Evolutionary conservation across 805 yeast species (phyloP).

Genomic region (Saccharomyces jurei): DNA sequence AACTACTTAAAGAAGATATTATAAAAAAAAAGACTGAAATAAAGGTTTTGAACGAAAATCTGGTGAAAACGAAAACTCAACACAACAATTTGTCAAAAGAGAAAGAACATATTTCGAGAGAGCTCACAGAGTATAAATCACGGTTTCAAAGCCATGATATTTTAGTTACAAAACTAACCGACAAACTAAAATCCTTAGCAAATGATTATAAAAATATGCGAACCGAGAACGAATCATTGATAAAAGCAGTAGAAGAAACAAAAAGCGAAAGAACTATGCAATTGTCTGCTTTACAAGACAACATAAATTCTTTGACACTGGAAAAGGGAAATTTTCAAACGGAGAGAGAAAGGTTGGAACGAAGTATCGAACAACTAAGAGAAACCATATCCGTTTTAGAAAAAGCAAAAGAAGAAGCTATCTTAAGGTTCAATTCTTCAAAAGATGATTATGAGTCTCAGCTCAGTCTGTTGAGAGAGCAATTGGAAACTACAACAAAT

Average conservation of each 20-base stretch:
- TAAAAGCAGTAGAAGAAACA: slow-evolving; percentile 7
- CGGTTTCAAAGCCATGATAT: slow-evolving; percentile 27
- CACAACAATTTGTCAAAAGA: slow-evolving; percentile 17
- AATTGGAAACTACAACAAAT: slow-evolving; percentile 5
- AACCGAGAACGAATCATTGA: slow-evolving; percentile 16
- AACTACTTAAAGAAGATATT: slow-evolving; percentile 13
- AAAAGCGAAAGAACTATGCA: slow-evolving; percentile 9
- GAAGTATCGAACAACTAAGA: not conserved
- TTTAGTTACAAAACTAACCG: slow-evolving; percentile 37
- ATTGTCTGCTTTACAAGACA: slow-evolving; percentile 6
- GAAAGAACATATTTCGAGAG: slow-evolving; percentile 17
- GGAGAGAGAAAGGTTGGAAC: slow-evolving; percentile 4
- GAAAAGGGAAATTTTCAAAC: slow-evolving; percentile 4
- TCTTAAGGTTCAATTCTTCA: not conserved
- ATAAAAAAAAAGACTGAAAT: slow-evolving; percentile 14
- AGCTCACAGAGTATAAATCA: slow-evolving; percentile 20
- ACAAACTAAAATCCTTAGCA: slow-evolving; percentile 39
- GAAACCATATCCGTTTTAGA: not conserved
- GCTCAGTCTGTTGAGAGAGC: slow-evolving; percentile 9
- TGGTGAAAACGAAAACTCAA: slow-evolving; percentile 1
- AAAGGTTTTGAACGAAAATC: slow-evolving; percentile 7
- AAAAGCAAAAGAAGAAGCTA: not conserved
- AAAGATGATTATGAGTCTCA: not conserved
- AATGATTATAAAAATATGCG: slow-evolving; percentile 24
- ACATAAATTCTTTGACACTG: slow-evolving; percentile 6